These are phyloP conservation scores for Tylopilus balloui DNA, from an alignment of 768 basidiomycete genomes.

Conservation along the genomic window DNA sequence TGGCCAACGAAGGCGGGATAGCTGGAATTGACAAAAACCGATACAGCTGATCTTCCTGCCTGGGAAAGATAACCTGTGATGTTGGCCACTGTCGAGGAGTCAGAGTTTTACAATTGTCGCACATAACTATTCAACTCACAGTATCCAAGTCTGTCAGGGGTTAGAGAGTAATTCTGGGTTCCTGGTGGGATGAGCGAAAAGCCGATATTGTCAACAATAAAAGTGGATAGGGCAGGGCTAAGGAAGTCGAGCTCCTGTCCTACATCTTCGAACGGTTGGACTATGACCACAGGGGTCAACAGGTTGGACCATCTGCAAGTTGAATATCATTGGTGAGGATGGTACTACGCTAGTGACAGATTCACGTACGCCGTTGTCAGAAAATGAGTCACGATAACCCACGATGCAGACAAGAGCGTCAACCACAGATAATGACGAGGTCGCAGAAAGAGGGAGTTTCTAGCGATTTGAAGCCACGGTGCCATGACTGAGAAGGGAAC, in stretches of 20 bases:
- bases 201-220: not conserved
- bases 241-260: not conserved
- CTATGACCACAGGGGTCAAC: not conserved
- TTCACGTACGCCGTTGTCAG: not conserved
- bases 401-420: not conserved
- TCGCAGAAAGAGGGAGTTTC: not conserved
- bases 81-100: not conserved
- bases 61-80: not conserved
- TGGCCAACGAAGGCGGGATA: not conserved
- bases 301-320: not conserved
- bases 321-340: not conserved
- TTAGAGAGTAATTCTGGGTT: not conserved
- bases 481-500: not conserved
- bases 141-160: not conserved
- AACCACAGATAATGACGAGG: not conserved
- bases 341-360: not conserved
- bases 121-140: not conserved
- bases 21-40: not conserved
- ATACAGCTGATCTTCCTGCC: not conserved
- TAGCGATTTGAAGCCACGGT: not conserved
- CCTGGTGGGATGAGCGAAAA: not conserved
- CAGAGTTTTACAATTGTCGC: not conserved
- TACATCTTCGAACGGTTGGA: not conserved
- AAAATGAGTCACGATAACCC: not conserved
- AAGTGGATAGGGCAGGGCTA: not conserved